Percentiles rank a stretch among this genome's conserved stretches.
Evolutionary conservation across 1,139 yeast species (phyloP).

Genomic region (Lodderomyces metapsilosis): DNA sequence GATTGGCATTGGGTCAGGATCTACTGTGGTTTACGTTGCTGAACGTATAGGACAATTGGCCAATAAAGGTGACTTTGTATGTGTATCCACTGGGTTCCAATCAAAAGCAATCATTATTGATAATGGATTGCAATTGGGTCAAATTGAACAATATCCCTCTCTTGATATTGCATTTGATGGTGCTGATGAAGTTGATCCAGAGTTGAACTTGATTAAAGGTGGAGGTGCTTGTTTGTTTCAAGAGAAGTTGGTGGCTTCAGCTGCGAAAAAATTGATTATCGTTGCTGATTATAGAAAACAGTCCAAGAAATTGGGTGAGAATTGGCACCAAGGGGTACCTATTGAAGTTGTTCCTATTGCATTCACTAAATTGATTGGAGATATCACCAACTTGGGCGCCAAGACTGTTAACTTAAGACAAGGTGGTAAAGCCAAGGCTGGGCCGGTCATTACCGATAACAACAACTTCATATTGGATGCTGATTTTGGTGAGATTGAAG

Average conservation of each 20-base stretch:
- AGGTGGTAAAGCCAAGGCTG: conserved; percentile 93
- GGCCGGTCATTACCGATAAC: conserved; percentile 97
- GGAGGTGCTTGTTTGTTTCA: conserved; percentile 99
- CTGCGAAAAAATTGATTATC: conserved; percentile 73
- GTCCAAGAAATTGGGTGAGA: conserved; percentile 63
- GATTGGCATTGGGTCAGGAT: conserved; percentile 94
- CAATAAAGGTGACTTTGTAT: conserved; percentile 59
- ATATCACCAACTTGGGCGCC: conserved; percentile 68
- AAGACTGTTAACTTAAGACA: conserved; percentile 65
- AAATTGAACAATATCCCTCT: conserved; percentile 75
- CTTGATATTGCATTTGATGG: conserved; percentile 97
- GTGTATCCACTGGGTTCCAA: conserved; percentile 97
- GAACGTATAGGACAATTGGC: conserved; percentile 80
- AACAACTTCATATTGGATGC: conserved; percentile 93
- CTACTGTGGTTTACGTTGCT: conserved; percentile 94
- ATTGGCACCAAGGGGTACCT: conserved; percentile 92
- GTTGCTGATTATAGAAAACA: conserved; percentile 93
- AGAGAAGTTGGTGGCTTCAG: conserved; percentile 88
- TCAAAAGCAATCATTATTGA: conserved; percentile 80
- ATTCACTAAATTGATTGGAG: conserved; percentile 69
- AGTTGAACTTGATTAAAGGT: conserved; percentile 88
- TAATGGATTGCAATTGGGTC: conserved; percentile 76
- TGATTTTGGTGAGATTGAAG: conserved; percentile 76
- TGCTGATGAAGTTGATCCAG: conserved; percentile 90
- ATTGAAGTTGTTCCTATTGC: conserved; percentile 93